phyloP scores from a whole-genome alignment of 768 basidiomycete genomes.

The Psilocybe sp. region DNA sequence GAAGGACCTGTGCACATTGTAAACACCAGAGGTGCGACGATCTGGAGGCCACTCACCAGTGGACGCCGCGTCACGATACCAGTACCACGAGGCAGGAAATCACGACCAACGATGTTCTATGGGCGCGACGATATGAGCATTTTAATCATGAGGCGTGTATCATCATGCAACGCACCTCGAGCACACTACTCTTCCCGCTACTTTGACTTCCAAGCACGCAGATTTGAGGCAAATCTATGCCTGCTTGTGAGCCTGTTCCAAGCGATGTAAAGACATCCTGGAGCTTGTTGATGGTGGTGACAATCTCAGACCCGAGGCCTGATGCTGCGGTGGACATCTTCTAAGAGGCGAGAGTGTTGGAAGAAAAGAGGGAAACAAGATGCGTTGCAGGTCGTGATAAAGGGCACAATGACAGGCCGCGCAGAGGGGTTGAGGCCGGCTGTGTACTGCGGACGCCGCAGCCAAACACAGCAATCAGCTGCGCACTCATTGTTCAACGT shows the following conservation, averaged over 20 bases:
- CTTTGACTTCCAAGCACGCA: constrained; percentile 90
- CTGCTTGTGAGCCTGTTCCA: constrained; percentile 63
- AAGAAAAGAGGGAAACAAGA: constrained; percentile 14
- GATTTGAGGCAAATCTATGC: constrained; percentile 90
- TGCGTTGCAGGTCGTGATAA: constrained; percentile 17
- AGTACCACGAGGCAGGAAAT: constrained; percentile 97
- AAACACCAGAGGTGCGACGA: constrained; percentile 1
- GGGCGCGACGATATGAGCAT: neutral
- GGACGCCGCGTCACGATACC: constrained; percentile 98
- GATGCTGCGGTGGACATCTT: constrained; percentile 54
- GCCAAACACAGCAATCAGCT: constrained; percentile 18
- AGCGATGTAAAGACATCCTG: constrained; percentile 89
- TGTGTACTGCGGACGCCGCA: constrained; percentile 24
- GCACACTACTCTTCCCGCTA: constrained; percentile 90
- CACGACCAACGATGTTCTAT: constrained; percentile 96
- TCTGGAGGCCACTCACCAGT: constrained; percentile 52
- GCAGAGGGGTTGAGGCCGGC: constrained; percentile 10
- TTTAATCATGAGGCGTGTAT: neutral
- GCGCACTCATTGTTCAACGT: no score
- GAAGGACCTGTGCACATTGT: constrained; percentile 60
- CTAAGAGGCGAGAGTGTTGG: constrained; percentile 18
- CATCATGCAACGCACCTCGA: constrained; percentile 57
- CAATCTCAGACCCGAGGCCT: constrained; percentile 81
- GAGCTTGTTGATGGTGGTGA: constrained; percentile 80
- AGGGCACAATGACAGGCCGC: constrained; percentile 11